phyloP scores from a whole-genome alignment of 495 filamentous ascomycete genomes.

The Talaromyces trachyspermus region DNA sequence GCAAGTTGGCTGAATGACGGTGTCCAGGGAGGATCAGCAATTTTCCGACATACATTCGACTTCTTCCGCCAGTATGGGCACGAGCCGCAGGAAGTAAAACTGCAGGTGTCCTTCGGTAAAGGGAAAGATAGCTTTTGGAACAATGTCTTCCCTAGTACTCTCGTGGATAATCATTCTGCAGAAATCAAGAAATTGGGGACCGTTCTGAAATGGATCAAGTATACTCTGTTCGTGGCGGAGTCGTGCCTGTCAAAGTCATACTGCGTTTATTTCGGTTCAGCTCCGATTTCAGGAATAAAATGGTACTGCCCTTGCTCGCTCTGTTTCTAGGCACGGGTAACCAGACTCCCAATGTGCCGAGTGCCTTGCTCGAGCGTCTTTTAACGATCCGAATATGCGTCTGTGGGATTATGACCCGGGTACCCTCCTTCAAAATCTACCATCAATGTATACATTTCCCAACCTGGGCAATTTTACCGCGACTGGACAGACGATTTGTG shows the following conservation, averaged over 20 bases:
- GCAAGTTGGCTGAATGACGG: slow-evolving; percentile 78
- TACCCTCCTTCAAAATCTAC: slow-evolving; percentile 59
- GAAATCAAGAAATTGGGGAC: slow-evolving; percentile 61
- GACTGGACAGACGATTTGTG: slow-evolving; percentile 58
- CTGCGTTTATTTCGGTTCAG: slow-evolving; percentile 66
- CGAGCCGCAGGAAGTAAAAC: slow-evolving; percentile 59
- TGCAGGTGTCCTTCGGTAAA: slow-evolving; percentile 80
- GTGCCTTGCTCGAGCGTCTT: slow-evolving; percentile 71
- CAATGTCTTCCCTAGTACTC: slow-evolving; percentile 66
- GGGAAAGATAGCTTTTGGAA: slow-evolving; percentile 67
- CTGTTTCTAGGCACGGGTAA: slow-evolving; percentile 77
- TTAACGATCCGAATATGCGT: slow-evolving; percentile 64
- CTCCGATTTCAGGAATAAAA: slow-evolving; percentile 63
- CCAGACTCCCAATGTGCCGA: slow-evolving; percentile 68
- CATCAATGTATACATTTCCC: slow-evolving; percentile 77
- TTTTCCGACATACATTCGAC: slow-evolving; percentile 75
- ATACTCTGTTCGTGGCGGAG: slow-evolving; percentile 63
- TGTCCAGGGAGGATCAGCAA: slow-evolving; percentile 71
- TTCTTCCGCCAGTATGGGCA: slow-evolving; percentile 67
- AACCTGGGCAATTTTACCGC: slow-evolving; percentile 65
- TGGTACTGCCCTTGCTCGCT: slow-evolving; percentile 68
- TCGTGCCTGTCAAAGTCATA: slow-evolving; percentile 65
- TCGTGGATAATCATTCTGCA: slow-evolving; percentile 52
- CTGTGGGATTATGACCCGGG: slow-evolving; percentile 71
- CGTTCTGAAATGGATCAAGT: slow-evolving; percentile 62